These are phyloP conservation scores for Annona cherimola DNA, from an alignment of 164 flowering plant species.

Conservation along the genomic window DNA sequence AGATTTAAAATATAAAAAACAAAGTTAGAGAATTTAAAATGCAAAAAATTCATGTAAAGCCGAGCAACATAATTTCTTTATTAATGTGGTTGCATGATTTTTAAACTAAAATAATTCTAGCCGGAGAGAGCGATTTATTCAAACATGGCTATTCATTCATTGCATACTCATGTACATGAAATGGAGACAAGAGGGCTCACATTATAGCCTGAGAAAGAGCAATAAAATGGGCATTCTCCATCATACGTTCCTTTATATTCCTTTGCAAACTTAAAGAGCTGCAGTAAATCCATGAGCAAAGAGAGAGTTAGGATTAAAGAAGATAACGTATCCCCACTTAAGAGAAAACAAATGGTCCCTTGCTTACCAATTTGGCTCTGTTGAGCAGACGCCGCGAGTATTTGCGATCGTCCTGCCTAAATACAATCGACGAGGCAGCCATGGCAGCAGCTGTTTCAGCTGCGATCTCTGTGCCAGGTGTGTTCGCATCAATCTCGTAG, in stretches of 20 bases:
- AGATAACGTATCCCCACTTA: neutral
- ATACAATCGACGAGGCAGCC: conserved; percentile 80
- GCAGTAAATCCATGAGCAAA: conserved; percentile 11
- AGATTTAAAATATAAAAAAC: no score
- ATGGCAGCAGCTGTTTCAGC: conserved; percentile 89
- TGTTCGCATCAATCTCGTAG: conserved; percentile 38
- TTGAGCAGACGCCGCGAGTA: conserved; percentile 68
- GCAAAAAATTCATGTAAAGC: no score
- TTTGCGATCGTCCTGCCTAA: conserved; percentile 30
- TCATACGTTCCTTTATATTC: conserved; percentile 62
- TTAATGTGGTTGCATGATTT: no score
- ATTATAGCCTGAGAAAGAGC: conserved; percentile 85
- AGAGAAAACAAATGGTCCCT: neutral
- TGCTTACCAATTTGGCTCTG: conserved; percentile 64
- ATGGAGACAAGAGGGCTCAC: conserved; percentile 32
- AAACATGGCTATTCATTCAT: no score
- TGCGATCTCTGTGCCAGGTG: conserved; percentile 82
- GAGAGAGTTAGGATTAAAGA: no score
- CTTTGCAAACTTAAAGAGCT: conserved; percentile 73
- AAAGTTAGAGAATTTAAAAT: no score
- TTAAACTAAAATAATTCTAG: no score
- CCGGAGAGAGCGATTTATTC: no score
- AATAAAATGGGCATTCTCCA: conserved; percentile 95
- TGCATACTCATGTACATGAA: neutral
- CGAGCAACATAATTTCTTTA: no score